phyloP scores from a whole-genome alignment of 2,329 filamentous ascomycete genomes.

The Talaromyces islandicus region DNA sequence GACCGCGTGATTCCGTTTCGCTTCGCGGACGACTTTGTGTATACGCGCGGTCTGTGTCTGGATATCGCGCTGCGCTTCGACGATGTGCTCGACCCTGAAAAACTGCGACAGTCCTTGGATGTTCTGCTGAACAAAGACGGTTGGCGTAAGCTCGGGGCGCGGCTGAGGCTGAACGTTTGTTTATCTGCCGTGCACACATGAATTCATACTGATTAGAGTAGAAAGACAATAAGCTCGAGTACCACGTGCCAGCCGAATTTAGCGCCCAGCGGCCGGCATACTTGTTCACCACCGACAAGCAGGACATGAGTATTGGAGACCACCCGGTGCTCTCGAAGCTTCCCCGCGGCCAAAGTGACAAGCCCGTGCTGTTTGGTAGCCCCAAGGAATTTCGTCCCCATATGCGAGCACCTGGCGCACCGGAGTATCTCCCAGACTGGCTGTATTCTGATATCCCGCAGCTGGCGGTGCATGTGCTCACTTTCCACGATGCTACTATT shows the following conservation, averaged over 20 bases:
- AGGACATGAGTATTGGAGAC: constrained; percentile 33
- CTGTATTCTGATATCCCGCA: constrained; percentile 39
- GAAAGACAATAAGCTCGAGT: constrained; percentile 27
- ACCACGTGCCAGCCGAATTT: constrained; percentile 36
- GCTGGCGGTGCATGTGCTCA: constrained; percentile 43
- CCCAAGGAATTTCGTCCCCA: constrained; percentile 22
- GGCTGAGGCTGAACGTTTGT: constrained; percentile 37
- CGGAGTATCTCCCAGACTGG: constrained; percentile 34
- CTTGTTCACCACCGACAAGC: constrained; percentile 32
- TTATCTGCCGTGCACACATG: background rate
- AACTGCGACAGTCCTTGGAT: constrained; percentile 30
- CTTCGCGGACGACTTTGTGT: constrained; percentile 4
- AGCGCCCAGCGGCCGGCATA: constrained; percentile 35
- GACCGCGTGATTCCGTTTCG: constrained; percentile 7
- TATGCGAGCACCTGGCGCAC: constrained; percentile 17
- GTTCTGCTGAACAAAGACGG: constrained; percentile 37
- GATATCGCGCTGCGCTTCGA: constrained; percentile 37
- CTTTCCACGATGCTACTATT: constrained; percentile 47
- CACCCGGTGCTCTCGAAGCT: constrained; percentile 38
- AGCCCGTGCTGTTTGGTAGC: constrained; percentile 24
- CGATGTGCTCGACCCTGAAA: constrained; percentile 41
- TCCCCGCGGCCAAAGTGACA: constrained; percentile 23
- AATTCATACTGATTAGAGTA: constrained; percentile 3
- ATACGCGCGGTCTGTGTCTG: constrained; percentile 3
- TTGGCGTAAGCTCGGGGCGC: constrained; percentile 45